phyloP scores from a whole-genome alignment of 345 rosid genomes.

The Hibiscus tridactylites region DNA sequence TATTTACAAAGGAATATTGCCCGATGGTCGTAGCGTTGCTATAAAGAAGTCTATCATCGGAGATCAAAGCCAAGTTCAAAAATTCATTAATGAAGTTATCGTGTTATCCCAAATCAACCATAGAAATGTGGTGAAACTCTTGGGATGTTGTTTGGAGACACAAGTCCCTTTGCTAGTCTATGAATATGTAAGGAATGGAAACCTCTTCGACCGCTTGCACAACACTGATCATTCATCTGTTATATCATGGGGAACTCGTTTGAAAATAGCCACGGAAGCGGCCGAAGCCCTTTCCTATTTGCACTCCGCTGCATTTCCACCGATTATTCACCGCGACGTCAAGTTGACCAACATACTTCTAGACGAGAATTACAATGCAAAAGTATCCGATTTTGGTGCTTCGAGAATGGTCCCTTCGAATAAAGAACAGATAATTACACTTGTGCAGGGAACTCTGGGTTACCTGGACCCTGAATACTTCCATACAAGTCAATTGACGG shows the following conservation, averaged over 20 bases:
- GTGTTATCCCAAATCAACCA: constrained; percentile 21
- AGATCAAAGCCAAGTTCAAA: constrained; percentile 11
- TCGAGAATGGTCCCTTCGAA: constrained; percentile 35
- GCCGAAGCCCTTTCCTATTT: constrained; percentile 31
- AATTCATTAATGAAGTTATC: constrained; percentile 18
- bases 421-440: constrained; percentile 21
- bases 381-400: constrained; percentile 44
- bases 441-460: constrained; percentile 33
- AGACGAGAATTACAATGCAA: constrained; percentile 24
- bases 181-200: constrained; percentile 15
- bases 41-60: constrained; percentile 12
- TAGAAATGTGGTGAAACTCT: constrained; percentile 14
- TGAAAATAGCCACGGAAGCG: constrained; percentile 31
- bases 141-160: constrained; percentile 22
- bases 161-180: constrained; percentile 17
- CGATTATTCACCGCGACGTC: constrained; percentile 33
- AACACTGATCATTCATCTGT: not conserved
- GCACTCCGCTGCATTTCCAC: constrained; percentile 34
- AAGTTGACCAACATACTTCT: constrained; percentile 36
- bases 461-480: constrained; percentile 42
- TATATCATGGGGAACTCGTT: constrained; percentile 14
- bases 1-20: constrained; percentile 3
- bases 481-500: constrained; percentile 24
- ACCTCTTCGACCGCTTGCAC: constrained; percentile 13
- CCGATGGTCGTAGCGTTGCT: constrained; percentile 4